Evolutionary conservation across 192 early-diverging fungal species (phyloP), one percentile per base, ranked within the genome.

Genomic region (Dissophora ornata): DNA sequence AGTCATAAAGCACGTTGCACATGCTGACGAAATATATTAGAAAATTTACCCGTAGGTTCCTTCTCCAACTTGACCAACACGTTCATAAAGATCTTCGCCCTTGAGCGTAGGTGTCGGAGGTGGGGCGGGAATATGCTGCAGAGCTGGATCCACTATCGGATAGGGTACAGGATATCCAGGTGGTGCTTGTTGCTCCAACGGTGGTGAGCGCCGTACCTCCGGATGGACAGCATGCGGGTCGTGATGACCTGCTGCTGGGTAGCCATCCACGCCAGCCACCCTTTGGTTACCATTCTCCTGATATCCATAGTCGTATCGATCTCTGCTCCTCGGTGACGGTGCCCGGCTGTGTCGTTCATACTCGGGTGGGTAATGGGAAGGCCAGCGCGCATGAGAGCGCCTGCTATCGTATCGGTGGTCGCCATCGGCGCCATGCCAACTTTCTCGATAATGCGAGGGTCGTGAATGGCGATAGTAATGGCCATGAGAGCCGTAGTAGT

Each of bases 41-140:
- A n/a, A n/a, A n/a, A n/a, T 80, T 47, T 79, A 87, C 86, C 86
- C 92, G 51, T 94, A 94, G 12, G 93, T 94, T 34, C 93, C 93
- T 74, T 94, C 89, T 41, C 93, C 93, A 21, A 94, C 92, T 85
- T 93, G 92, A 44, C 84, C 87, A 44, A 93, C 86, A 18, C 82
- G 86, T 59, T 89, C 88, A 78, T 90, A 94, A 18, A 89, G 61
- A 49, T 88, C 88, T 30, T 86, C 82, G 8, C 81, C 80, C 16
- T 86, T 83, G 33, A 45, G 38, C 7, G 44, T 15, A 32, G 65
- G 45, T 0, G 52, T 4, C 9, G 24, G 13, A 9, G 57, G 41
- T 18, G 24, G 47, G 26, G 56, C 21, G 12, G 61, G 18, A 10
- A 32, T 40, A 19, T 44, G 49, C 40, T 38, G 62, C 24, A 36